A percentile compares a stretch with the other conserved stretches of the same genome.
Conservation (phyloP, 2,329 filamentous ascomycete species). For the Colletotrichum tamarilloi region DNA sequence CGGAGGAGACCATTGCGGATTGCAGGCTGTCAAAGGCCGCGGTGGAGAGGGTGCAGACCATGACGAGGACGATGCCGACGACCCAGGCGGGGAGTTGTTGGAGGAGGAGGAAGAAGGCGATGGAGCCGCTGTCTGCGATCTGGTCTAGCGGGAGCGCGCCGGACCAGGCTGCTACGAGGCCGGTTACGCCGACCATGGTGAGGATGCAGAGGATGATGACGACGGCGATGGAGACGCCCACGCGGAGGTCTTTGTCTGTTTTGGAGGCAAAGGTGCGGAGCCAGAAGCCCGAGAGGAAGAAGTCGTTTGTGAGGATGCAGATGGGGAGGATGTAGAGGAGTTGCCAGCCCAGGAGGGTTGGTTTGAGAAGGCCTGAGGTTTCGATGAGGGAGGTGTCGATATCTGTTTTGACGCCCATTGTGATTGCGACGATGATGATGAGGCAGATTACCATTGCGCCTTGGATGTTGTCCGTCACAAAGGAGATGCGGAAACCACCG, state of each 20-base stretch:
- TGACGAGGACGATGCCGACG: slow-evolving; percentile 83
- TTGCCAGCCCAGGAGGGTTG: slow-evolving; percentile 83
- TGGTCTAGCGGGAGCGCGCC: slow-evolving; percentile 75
- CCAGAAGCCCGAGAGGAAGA: slow-evolving; percentile 89
- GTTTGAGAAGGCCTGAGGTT: slow-evolving; percentile 74
- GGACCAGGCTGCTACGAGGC: slow-evolving; percentile 82
- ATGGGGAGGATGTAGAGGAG: slow-evolving; percentile 86
- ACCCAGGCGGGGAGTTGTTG: slow-evolving; percentile 81
- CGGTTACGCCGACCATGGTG: slow-evolving; percentile 77
- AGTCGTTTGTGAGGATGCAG: slow-evolving; percentile 85
- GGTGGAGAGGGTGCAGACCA: slow-evolving; percentile 81
- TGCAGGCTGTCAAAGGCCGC: slow-evolving; percentile 85
- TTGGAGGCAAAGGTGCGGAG: slow-evolving; percentile 84
- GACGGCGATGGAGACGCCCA: slow-evolving; percentile 78
- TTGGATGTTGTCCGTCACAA: slow-evolving; percentile 85
- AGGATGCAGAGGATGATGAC: slow-evolving; percentile 75
- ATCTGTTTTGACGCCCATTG: slow-evolving; percentile 80
- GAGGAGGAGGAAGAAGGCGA: slow-evolving; percentile 81
- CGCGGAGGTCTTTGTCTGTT: slow-evolving; percentile 81
- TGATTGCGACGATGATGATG: slow-evolving; percentile 80
- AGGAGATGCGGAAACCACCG: slow-evolving; percentile 86
- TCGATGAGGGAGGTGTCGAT: slow-evolving; percentile 77
- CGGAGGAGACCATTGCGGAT: slow-evolving; percentile 86
- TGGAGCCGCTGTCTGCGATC: slow-evolving; percentile 68
- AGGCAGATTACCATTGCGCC: slow-evolving; percentile 81